Conservation (phyloP, 2,329 filamentous ascomycete genomes). For the Botrytis deweyae region DNA sequence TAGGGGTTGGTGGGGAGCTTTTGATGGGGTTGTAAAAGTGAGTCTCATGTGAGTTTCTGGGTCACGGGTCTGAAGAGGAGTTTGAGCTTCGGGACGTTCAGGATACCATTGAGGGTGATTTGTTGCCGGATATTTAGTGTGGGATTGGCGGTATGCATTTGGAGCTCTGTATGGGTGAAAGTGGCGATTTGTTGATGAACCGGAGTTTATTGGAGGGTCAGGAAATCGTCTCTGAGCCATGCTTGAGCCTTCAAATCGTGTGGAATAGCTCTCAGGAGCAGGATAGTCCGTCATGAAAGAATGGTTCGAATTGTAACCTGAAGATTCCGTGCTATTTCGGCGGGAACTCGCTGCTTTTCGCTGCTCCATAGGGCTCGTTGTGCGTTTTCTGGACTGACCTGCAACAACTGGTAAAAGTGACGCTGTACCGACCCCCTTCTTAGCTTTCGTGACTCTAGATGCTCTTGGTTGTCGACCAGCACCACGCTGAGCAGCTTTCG, state of each 20-base stretch:
- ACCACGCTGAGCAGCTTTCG: background rate
- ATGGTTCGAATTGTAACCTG: background rate
- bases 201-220: background rate
- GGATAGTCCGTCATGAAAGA: too few relatives aligned
- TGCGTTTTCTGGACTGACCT: accelerated
- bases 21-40: background rate
- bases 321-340: background rate
- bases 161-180: background rate
- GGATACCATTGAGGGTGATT: background rate
- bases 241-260: background rate
- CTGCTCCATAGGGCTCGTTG: too few relatives aligned
- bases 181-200: background rate
- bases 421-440: too few relatives aligned
- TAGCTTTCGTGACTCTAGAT: background rate
- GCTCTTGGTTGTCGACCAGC: background rate
- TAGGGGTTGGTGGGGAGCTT: background rate
- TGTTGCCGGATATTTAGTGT: background rate
- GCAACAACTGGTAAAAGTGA: background rate
- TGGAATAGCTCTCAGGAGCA: background rate
- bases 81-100: background rate
- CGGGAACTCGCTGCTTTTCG: background rate
- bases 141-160: background rate
- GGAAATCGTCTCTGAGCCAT: background rate
- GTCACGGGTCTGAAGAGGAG: too few relatives aligned
- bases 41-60: background rate